Evolutionary conservation across 768 basidiomycete genomes (phyloP), one percentile per base, ranked within the genome.

Genomic region (Mycena olivaceomarginata): DNA sequence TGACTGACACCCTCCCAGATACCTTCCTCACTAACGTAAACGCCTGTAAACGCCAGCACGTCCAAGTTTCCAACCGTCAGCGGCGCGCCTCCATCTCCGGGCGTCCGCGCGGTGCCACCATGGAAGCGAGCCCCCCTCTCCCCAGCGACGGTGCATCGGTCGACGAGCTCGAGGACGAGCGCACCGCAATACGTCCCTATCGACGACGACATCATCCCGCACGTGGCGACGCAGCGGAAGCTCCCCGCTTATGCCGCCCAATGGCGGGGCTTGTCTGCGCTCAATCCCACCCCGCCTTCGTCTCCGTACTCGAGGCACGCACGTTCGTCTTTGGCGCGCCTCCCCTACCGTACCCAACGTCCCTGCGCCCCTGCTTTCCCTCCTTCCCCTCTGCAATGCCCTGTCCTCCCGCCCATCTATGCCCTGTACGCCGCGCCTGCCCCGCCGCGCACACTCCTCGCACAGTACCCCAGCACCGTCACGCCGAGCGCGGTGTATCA

Each of bases 401-500:
- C 16, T 15, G 12, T 15, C 48, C 12, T 45, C 43, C 92, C 92
- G 5, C 93, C 92, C 0, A 83, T 89, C 0, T 96, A 93, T 81
- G 89, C 91, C 10, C 31, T 31, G 31, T 31, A 31, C 31, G 3
- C n/a, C 31, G 31, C 31, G 84, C 96, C 0, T 95, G 94, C 82
- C 91, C 95, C 1, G 90, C n/a, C 92, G 0, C 80, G 87, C 4
- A 86, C 92, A 2, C 88, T 6, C 12, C 12, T 98, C 53, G 88
- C 93, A 0, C 93, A 94, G 0, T 94, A 90, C 77, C 88, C 88
- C 31, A 31, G 31, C 0, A 91, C 93, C 22, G 87, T 92, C 37
- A 90, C 97, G 64, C 88, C 92, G 16, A 92, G 94, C 5, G 6
- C 48, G n/a, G n/a, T n/a, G n/a, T n/a, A n/a, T n/a, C n/a, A n/a